Evolutionary conservation across 768 basidiomycete species (phyloP), one percentile per base, ranked within the genome.

Genomic region (Lyophyllum atratum): DNA sequence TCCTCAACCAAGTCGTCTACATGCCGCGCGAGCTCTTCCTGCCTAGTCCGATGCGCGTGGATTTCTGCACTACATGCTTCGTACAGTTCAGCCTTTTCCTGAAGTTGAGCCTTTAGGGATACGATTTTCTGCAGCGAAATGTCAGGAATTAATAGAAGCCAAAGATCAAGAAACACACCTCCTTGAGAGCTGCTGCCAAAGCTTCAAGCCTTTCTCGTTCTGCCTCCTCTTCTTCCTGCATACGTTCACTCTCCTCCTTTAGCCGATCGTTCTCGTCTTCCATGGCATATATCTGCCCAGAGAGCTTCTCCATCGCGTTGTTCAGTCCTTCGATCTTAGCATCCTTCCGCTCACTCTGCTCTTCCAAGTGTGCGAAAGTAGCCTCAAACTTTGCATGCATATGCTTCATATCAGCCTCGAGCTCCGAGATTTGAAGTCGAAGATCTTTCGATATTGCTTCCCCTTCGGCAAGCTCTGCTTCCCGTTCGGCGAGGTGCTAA

Each of bases 221-320:
- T n/a, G 81, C 80, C 9, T 71, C 76, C 45, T 87, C 86, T n/a
- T 93, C 91, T 56, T 93, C 89, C 50, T 85, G 81, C 37, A 85
- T 59, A 9, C 82, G 77, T 34, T 89, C 85, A 49, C 77, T 76
- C 46, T 93, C 89, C 63, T 93, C 91, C 66, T 81, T 85, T 49
- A 90, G 68, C 28, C 84, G 78, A 59, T 95, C 93, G 52, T 87
- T 83, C 66, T 94, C 90, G 58, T 96, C 93, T 67, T 98, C 96
- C 1, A 96, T 81, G 43, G 85, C 75, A 70, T 90, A 94, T 9
- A 97, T 83, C 52, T 87, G 85, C 58, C 92, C 87, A 5, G 92
- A 85, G 44, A 96, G 83, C 57, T 81, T 85, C 66, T 94, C 87
- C 22, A 96, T 85, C 42, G 95, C 89, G 42, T 83, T 75, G 62